These are phyloP conservation scores for Bidens hawaiensis DNA, from an alignment of 140 eudicot species.

Conservation along the genomic window DNA sequence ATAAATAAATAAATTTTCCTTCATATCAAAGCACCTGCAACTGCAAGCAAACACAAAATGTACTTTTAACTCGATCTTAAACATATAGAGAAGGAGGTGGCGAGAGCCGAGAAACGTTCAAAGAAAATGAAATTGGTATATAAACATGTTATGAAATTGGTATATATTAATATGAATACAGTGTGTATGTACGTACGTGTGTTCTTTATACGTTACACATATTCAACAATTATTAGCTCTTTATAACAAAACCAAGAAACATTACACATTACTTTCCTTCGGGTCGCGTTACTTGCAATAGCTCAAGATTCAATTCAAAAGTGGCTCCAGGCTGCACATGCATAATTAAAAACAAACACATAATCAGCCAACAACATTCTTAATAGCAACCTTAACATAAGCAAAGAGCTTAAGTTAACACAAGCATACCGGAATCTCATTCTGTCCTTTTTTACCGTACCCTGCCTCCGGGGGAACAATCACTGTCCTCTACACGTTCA, in stretches of 20 bases:
- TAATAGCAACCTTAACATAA: neutral
- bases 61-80: neutral
- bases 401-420: neutral
- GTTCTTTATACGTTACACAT: neutral
- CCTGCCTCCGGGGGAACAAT: slow-evolving; percentile 94
- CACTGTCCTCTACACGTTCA: slow-evolving; percentile 66
- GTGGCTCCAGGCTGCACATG: slow-evolving; percentile 81
- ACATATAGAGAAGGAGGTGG: neutral
- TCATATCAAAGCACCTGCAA: no score
- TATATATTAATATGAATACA: no score
- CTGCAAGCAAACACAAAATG: no score
- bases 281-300: slow-evolving; percentile 54
- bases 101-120: neutral
- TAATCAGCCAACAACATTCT: no score
- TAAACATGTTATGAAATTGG: no score
- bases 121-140: neutral
- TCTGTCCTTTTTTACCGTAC: slow-evolving; percentile 73
- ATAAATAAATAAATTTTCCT: no score
- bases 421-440: slow-evolving; percentile 80
- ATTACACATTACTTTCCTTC: slow-evolving; percentile 34
- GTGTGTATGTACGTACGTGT: neutral
- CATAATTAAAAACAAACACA: slow-evolving; percentile 3
- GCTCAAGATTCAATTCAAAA: slow-evolving; percentile 84
- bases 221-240: neutral
- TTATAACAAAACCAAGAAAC: neutral